Evolutionary conservation across 352 stramenopile genomes (phyloP), one percentile per base, ranked within the genome.

Genomic region (Phytopythium cucurbitacearum): DNA sequence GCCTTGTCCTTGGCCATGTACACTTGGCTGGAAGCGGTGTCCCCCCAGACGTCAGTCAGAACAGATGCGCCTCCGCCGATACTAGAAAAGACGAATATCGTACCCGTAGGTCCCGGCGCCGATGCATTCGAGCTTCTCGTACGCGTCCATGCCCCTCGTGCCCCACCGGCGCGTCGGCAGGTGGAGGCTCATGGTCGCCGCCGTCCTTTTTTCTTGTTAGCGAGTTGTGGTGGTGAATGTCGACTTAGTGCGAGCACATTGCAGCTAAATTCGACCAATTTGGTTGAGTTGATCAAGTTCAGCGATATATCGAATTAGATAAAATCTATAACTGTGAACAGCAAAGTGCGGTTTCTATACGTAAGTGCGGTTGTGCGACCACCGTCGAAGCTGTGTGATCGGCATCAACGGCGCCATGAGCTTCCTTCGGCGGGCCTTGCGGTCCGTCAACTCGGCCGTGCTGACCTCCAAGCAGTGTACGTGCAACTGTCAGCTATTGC

Each of bases 41-140:
- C 46, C 21, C 21, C 21, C 21, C 21, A 28, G 21, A 28, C 21
- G 21, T 28, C 21, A 28, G 21, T 28, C 21, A 40, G 44, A 9
- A 65, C 9, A 51, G 21, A 16, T 48, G 51, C 35, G 58, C 43
- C 53, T 45, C 16, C 47, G 4, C 35, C 37, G 56, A 21, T 39
- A 43, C 11, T 28, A 48, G 39, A 51, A 60, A 67, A 28, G 21
- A 28, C 21, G 21, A 28, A 28, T 28, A 28, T 28, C 2, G 43
- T 60, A 91, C 83, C 85, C 85, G 41, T 95, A 95, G 12, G 85
- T 95, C n/a, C 85, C 85, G n/a, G 83, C 83, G 21, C 85, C 85
- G 46, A 95, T 94, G 69, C 85, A 92, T 53, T 95, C 85, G 32
- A 95, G 74, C 71, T 95, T 95, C 69, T 94, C 85, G 53, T 95